A percentile compares a stretch with the other conserved stretches of the same genome.
phyloP scores from a whole-genome alignment of 2,329 filamentous ascomycete genomes.

The Dendrostoma leiphaemia region DNA sequence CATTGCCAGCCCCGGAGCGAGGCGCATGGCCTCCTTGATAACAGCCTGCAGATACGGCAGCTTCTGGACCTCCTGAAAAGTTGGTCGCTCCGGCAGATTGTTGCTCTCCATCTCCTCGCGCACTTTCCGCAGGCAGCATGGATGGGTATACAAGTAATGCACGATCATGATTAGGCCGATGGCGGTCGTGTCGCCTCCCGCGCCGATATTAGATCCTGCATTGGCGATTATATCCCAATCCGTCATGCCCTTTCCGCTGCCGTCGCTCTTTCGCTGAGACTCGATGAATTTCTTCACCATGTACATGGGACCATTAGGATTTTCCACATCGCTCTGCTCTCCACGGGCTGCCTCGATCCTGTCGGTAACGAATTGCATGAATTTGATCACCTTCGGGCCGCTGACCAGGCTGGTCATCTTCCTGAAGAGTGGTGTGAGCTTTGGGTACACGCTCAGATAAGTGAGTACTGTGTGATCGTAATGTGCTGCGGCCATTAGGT shows the following conservation, averaged over 20 bases:
- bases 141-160: conserved; percentile 27
- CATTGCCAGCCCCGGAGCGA: conserved; percentile 51
- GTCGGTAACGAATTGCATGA: background rate
- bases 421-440: background rate
- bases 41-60: conserved; percentile 34
- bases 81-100: conserved; percentile 31
- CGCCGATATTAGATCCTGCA: conserved; percentile 17
- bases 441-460: background rate
- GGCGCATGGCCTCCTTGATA: conserved; percentile 70
- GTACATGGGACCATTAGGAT: background rate
- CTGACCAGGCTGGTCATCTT: background rate
- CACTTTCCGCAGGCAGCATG: conserved; percentile 68
- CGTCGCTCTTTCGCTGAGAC: background rate
- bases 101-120: conserved; percentile 69
- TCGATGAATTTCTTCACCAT: background rate
- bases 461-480: background rate
- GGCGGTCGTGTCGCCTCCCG: conserved; percentile 38
- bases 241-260: background rate
- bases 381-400: background rate
- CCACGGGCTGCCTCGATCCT: background rate
- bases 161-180: background rate
- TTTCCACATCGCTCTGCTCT: background rate
- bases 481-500: conserved; percentile 44
- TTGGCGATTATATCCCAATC: background rate
- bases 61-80: conserved; percentile 55